Base-by-base conservation (phyloP, 768 basidiomycete genomes). In the Macrolepiota fuliginosa region DNA sequence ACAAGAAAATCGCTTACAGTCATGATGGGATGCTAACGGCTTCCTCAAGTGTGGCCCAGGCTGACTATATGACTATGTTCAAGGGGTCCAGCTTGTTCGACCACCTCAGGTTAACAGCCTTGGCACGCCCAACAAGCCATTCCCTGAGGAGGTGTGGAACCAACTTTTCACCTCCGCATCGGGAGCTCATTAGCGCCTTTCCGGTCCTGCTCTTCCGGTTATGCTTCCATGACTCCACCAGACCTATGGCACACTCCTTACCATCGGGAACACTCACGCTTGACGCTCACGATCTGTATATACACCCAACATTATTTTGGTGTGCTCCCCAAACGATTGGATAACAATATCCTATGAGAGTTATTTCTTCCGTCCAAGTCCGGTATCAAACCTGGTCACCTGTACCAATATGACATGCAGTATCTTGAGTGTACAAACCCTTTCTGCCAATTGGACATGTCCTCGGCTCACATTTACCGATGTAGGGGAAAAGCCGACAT, bases 301-400 rank as follows among this genome's bases (percentile, higher is more conserved):
- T 60, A 32, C 35, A 29, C 45, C 51, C 51, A 45, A 19, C 32
- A 9, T 47, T 11, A 50, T 55, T 54, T 50, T 42, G 19, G 54
- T 32, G 7, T 19, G 22, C 17, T 47, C 22, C 36, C 53, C 46
- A 17, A 57, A 35, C 25, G 27, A 46, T 57, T 29, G 35, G 55
- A 56, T 40, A 29, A 2, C 17, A 22, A 25, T 27, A 37, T 52
- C 15, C n/a, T 46, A 36, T n/a, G 36, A 37, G 24, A 27, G 22
- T 6, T 58, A 36, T 50, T 39, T 54, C 53, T 50, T 53, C 51
- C 56, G 45, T 54, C 12, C 35, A 22, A 49, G 47, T n/a, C 54
- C 17, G 37, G 29, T 47, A 57, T 52, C 39, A 52, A 56, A 46
- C 25, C 35, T 25, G 61, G 58, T 58, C 61, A 58, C 25, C 51